Evolutionary conservation across 2,329 filamentous ascomycete species (phyloP).

Genomic region (Nemania abortiva): DNA sequence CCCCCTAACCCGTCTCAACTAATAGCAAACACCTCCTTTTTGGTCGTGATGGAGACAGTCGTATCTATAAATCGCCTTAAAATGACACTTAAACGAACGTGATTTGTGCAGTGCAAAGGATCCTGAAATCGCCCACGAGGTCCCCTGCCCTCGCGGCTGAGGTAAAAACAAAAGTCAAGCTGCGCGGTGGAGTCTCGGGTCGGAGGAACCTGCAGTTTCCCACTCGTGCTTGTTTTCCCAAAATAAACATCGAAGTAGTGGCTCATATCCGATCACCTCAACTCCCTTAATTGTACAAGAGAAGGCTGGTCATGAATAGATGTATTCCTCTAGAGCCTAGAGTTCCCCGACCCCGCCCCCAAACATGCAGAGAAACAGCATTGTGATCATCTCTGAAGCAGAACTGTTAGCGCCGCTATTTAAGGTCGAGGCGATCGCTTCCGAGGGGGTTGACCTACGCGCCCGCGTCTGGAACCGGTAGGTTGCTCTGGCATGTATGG

Average conservation of each 20-base stretch:
- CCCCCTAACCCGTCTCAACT: constrained; percentile 30
- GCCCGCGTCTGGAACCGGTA: constrained; percentile 67
- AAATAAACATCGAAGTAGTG: constrained; percentile 44
- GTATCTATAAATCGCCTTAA: constrained; percentile 45
- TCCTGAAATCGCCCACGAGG: constrained; percentile 46
- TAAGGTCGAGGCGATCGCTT: constrained; percentile 51
- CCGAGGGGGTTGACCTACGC: constrained; percentile 63
- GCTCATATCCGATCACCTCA: constrained; percentile 40
- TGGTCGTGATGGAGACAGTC: constrained; percentile 40
- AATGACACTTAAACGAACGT: constrained; percentile 42
- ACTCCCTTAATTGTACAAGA: constrained; percentile 45
- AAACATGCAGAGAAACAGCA: constrained; percentile 2
- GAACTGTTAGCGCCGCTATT: constrained; percentile 46
- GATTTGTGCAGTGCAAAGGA: constrained; percentile 43
- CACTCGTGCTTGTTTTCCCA: constrained; percentile 28
- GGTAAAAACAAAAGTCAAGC: constrained; percentile 30
- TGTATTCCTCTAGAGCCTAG: constrained; percentile 12
- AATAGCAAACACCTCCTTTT: constrained; percentile 34
- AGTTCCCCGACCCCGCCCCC: background rate
- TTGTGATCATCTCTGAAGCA: constrained; percentile 49
- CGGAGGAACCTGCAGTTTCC: constrained; percentile 14
- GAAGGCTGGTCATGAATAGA: constrained; percentile 25
- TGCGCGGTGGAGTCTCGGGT: constrained; percentile 29
- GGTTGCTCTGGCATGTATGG: constrained; percentile 69
- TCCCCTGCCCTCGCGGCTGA: constrained; percentile 44